A percentile compares a stretch with the other conserved stretches of the same genome.
Evolutionary conservation across 495 filamentous ascomycete genomes (phyloP).

Genomic region (Podospora pseudopauciseta): DNA sequence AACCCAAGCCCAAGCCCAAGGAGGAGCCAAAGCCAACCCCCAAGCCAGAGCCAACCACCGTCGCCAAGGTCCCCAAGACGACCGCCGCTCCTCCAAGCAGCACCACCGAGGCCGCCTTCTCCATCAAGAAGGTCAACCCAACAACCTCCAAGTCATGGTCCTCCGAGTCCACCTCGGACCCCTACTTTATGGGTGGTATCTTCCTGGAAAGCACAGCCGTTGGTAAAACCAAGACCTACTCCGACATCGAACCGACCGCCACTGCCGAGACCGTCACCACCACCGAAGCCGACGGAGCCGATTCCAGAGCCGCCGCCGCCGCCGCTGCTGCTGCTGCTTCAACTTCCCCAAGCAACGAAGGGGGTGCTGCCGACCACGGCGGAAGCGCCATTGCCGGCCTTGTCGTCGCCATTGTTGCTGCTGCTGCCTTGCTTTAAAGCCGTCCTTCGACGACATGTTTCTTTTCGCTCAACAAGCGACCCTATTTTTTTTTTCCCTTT

Average conservation of each 20-base stretch:
- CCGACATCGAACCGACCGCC: constrained; percentile 9
- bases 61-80: neutral
- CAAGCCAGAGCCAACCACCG: neutral
- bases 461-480: neutral
- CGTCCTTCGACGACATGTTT: neutral
- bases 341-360: constrained; percentile 37
- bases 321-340: neutral
- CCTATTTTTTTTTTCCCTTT: neutral
- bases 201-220: constrained; percentile 35
- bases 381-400: constrained; percentile 45
- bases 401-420: constrained; percentile 47
- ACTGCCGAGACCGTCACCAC: constrained; percentile 11
- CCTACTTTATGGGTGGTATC: constrained; percentile 23
- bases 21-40: constrained; percentile 1
- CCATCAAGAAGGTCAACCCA: constrained; percentile 20
- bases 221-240: constrained; percentile 15
- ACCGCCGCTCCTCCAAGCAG: neutral
- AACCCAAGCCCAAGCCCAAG: neutral
- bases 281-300: neutral
- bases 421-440: constrained; percentile 40
- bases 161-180: constrained; percentile 12
- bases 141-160: constrained; percentile 15
- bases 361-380: constrained; percentile 35
- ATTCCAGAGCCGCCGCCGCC: no score
- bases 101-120: neutral